Evolutionary conservation across 1,139 yeast genomes (phyloP), one percentile per base, ranked within the genome.

Genomic region (Blastobotrys malaysiensis): DNA sequence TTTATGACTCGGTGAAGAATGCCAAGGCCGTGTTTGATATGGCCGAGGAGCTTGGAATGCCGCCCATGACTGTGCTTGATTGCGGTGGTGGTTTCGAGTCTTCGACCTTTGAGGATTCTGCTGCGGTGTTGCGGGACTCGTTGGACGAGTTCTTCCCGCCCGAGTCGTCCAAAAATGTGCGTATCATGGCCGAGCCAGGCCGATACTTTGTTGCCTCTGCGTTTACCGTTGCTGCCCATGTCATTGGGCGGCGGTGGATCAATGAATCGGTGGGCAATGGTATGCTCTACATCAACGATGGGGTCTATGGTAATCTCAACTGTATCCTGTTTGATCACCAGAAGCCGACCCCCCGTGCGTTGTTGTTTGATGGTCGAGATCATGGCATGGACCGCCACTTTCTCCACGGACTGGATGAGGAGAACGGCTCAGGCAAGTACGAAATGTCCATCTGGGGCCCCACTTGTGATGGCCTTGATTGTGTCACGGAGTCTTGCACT

Each of bases 381-480:
- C 39, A 31, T 31, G 39, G 39, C 39, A 31, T 31, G 39, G 39
- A 31, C 39, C 83, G 78, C 66, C 54, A 56, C 46, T 46, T 56
- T 51, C 44, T 54, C 51, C 43, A 51, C 43, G 57, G 55, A 6
- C 57, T 54, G 13, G 55, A 56, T 13, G 58, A 57, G 45, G 52
- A 51, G 20, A 61, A 55, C 43, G 57, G 61, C 46, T 51, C 48
- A 26, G 61, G 58, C 22, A 55, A 48, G 48, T 60, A 61, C 57
- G 71, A 69, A 54, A 63, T 88, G 76, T 66, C 96, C 19, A 79
- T 93, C 57, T 93, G 98, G 98, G 99, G 99, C 7, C 99, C 98
- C 50, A 93, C 98, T 20, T 93, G 99, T 73, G 99, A 93, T 71
- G 97, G 98, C 3, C 77, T 93, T 61, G 99, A 93, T 70, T 87